phyloP scores from a whole-genome alignment of 140 eudicot genomes.

The Bidens hawaiensis region DNA sequence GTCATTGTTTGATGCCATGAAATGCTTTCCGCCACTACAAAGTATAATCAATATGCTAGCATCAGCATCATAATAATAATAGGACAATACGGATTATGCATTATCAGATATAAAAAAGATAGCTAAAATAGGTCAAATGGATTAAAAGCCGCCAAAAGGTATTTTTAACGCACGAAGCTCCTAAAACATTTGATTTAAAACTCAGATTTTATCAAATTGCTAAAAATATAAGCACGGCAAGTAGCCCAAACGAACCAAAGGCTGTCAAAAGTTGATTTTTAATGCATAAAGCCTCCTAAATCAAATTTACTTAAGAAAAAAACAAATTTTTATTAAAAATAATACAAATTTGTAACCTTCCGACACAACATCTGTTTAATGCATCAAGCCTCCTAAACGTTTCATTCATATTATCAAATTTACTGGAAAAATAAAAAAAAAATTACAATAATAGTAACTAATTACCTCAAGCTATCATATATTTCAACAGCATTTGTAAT shows the following conservation, averaged over 20 bases:
- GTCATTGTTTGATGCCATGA: conserved; percentile 81
- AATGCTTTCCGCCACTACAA: conserved; percentile 68
- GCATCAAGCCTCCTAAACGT: too few relatives aligned
- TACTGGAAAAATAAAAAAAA: too few relatives aligned
- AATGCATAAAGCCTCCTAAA: background rate
- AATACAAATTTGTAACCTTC: too few relatives aligned
- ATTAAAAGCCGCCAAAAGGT: background rate
- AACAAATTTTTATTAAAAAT: too few relatives aligned
- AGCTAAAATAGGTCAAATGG: background rate
- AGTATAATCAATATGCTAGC: conserved; percentile 1
- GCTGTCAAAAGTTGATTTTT: background rate
- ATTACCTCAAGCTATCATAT: conserved; percentile 64
- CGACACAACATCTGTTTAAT: too few relatives aligned
- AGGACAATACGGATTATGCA: background rate
- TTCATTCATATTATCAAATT: too few relatives aligned
- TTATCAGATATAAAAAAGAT: background rate
- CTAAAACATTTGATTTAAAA: background rate
- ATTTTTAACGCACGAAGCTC: too few relatives aligned
- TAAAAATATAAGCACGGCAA: background rate
- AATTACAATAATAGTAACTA: too few relatives aligned
- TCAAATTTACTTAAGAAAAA: too few relatives aligned
- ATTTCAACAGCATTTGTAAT: conserved; percentile 94
- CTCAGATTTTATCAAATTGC: too few relatives aligned
- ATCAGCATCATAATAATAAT: background rate
- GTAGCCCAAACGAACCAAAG: background rate